Conservation (phyloP, 352 stramenopile genomes). For the Pythium angustatum region DNA sequence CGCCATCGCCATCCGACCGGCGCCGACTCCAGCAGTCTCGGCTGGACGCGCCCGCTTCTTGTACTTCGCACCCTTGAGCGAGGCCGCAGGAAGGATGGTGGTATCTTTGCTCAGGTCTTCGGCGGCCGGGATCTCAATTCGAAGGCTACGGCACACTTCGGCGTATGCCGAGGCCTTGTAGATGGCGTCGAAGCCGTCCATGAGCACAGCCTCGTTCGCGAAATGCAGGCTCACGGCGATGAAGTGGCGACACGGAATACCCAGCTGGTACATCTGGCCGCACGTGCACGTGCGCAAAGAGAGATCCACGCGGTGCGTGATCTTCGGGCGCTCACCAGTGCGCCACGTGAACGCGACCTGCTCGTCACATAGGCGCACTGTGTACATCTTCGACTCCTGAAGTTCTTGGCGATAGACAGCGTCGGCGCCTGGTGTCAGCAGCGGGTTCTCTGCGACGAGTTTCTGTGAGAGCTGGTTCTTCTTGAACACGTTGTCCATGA, state of each 20-base stretch:
- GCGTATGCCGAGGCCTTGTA: conserved; percentile 71
- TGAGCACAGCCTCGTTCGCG: conserved; percentile 49
- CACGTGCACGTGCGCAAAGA: conserved; percentile 66
- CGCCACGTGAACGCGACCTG: conserved; percentile 75
- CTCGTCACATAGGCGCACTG: conserved; percentile 65
- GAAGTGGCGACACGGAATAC: conserved; percentile 77
- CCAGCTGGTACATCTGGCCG: conserved; percentile 67
- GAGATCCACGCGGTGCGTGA: conserved; percentile 68
- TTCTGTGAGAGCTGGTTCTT: conserved; percentile 71
- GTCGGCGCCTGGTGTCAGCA: conserved; percentile 66
- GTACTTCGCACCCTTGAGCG: conserved; percentile 51
- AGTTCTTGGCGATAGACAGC: conserved; percentile 65
- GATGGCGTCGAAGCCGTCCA: conserved; percentile 66
- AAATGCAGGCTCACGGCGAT: conserved; percentile 70
- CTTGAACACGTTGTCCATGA: conserved; percentile 78
- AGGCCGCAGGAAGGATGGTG: conserved; percentile 53
- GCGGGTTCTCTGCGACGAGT: conserved; percentile 39
- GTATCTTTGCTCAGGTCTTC: conserved; percentile 74
- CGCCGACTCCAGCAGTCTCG: background rate
- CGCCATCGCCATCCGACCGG: conserved; percentile 2
- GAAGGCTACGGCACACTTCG: conserved; percentile 57
- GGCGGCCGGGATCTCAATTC: conserved; percentile 75
- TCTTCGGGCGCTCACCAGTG: conserved; percentile 62
- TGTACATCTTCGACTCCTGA: conserved; percentile 54
- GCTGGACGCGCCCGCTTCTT: conserved; percentile 55